Evolutionary conservation across 129 eudicot species (phyloP).

Genomic region (Centella asiatica): DNA sequence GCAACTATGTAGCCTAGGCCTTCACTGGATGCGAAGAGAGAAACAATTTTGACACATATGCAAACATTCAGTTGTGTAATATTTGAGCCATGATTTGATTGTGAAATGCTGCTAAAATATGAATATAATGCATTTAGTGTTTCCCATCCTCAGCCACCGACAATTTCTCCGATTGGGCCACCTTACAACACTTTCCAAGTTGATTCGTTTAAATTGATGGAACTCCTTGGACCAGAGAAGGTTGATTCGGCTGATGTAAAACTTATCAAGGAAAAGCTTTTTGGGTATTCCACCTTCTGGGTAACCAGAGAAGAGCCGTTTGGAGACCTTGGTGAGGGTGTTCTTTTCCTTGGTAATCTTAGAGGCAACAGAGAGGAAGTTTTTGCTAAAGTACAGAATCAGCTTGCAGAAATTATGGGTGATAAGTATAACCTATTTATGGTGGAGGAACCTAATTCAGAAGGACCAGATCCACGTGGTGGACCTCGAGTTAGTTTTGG

Average conservation of each 20-base stretch:
- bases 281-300: constrained; percentile 96
- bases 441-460: constrained; percentile 98
- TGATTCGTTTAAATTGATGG: constrained; percentile 89
- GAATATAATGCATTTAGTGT: constrained; percentile 11
- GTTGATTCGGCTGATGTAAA: constrained; percentile 93
- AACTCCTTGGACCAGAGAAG: constrained; percentile 92
- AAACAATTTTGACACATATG: not conserved
- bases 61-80: not conserved
- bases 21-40: not conserved
- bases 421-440: constrained; percentile 92
- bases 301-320: constrained; percentile 91
- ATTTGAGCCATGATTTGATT: constrained; percentile 6
- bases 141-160: constrained; percentile 43
- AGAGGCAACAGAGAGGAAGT: constrained; percentile 87
- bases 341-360: constrained; percentile 93
- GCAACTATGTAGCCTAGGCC: not conserved
- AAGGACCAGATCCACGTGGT: constrained; percentile 95
- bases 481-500: constrained; percentile 99
- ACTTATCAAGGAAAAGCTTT: constrained; percentile 77
- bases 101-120: not conserved
- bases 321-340: constrained; percentile 94
- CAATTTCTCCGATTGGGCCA: constrained; percentile 44
- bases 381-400: constrained; percentile 76
- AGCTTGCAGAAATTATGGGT: constrained; percentile 73
- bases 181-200: constrained; percentile 70